phyloP scores from a whole-genome alignment of 2,329 filamentous ascomycete species.

The Pseudogymnoascus sp. region DNA sequence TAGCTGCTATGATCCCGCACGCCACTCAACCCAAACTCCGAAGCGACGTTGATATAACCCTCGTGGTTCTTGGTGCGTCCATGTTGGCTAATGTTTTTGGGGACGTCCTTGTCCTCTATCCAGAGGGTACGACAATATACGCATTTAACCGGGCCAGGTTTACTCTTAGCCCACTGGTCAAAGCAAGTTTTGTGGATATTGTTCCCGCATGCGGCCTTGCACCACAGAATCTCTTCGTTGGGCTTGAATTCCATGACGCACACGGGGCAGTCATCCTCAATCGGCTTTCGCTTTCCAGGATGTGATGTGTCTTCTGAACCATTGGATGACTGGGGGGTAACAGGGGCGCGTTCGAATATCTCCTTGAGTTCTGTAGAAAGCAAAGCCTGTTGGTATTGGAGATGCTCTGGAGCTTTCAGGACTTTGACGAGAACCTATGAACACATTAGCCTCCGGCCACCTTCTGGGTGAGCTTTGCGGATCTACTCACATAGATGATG shows the following conservation, averaged over 20 bases:
- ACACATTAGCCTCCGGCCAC: slow-evolving; percentile 12
- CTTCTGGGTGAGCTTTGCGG: slow-evolving; percentile 7
- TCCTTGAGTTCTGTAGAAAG: slow-evolving; percentile 48
- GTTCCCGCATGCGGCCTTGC: slow-evolving; percentile 48
- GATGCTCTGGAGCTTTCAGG: slow-evolving; percentile 46
- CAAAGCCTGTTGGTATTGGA: slow-evolving; percentile 54
- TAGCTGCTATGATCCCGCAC: slow-evolving; percentile 39
- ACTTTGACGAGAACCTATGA: slow-evolving; percentile 45
- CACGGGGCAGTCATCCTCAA: slow-evolving; percentile 56
- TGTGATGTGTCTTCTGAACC: slow-evolving; percentile 28
- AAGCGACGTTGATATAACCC: slow-evolving; percentile 55
- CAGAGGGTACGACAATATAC: slow-evolving; percentile 54
- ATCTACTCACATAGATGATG: slow-evolving; percentile 44
- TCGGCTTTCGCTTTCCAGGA: slow-evolving; percentile 45
- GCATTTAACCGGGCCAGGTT: slow-evolving; percentile 44
- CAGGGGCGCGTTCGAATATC: slow-evolving; percentile 46
- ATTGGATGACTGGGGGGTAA: slow-evolving; percentile 36
- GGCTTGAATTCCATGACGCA: slow-evolving; percentile 50
- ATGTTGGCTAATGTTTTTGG: slow-evolving; percentile 33
- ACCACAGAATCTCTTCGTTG: slow-evolving; percentile 44
- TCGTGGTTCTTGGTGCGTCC: slow-evolving; percentile 36
- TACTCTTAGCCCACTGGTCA: slow-evolving; percentile 45
- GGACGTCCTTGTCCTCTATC: slow-evolving; percentile 38
- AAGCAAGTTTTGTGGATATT: slow-evolving; percentile 49
- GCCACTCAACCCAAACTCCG: slow-evolving; percentile 49